phyloP scores from a whole-genome alignment of 2,329 filamentous ascomycete genomes.

The Camptophora hylomeconis region DNA sequence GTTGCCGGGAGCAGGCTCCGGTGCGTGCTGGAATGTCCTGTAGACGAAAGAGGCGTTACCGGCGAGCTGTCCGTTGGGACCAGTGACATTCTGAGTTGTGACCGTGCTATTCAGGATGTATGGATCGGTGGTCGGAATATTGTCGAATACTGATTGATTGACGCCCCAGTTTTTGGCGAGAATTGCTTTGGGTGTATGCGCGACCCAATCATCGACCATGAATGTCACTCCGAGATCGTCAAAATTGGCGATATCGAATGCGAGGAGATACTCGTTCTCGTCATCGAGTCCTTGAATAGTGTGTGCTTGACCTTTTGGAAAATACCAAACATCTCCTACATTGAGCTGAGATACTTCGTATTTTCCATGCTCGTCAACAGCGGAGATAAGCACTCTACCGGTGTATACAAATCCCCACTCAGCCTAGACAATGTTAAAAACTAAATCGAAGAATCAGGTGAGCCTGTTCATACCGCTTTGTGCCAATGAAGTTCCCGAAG shows the following conservation, averaged over 20 bases:
- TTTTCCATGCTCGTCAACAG: conserved; percentile 48
- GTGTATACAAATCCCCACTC: conserved; percentile 54
- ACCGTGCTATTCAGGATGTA: conserved; percentile 49
- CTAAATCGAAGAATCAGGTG: not conserved
- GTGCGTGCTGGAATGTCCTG: conserved; percentile 41
- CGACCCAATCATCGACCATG: conserved; percentile 58
- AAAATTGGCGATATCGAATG: conserved; percentile 55
- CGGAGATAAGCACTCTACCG: conserved; percentile 45
- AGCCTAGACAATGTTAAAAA: conserved; percentile 29
- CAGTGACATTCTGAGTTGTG: conserved; percentile 34
- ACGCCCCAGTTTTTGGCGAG: conserved; percentile 59
- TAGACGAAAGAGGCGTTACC: conserved; percentile 52
- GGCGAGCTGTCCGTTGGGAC: conserved; percentile 35
- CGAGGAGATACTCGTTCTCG: conserved; percentile 54
- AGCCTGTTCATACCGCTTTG: conserved; percentile 38
- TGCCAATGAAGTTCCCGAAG: conserved; percentile 58
- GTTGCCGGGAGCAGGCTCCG: conserved; percentile 45
- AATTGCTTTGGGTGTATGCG: conserved; percentile 50
- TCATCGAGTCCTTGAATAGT: conserved; percentile 49
- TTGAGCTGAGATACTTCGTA: conserved; percentile 43
- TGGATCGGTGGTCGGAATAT: conserved; percentile 43
- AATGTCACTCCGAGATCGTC: conserved; percentile 55
- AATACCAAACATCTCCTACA: conserved; percentile 56
- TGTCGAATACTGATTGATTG: conserved; percentile 44
- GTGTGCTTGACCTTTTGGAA: conserved; percentile 52